Evolutionary conservation across 1,139 yeast genomes (phyloP).

Genomic region (Saccharomycopsis crataegensis): DNA sequence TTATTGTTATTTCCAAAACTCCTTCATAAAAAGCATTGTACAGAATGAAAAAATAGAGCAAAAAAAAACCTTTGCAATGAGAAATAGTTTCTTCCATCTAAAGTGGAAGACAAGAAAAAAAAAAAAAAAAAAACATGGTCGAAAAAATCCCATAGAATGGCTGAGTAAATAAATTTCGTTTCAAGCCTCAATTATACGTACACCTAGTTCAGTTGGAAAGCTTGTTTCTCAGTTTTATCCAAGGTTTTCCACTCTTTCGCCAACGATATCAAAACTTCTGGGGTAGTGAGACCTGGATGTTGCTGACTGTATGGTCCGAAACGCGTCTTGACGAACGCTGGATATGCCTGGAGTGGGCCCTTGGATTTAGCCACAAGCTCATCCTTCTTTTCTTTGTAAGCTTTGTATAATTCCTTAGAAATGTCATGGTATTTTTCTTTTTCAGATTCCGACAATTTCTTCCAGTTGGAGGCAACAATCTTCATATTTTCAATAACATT

Average conservation of each 20-base stretch:
- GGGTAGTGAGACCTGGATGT: background rate
- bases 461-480: conserved; percentile 27
- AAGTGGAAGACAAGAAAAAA: too few relatives aligned
- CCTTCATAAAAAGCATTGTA: too few relatives aligned
- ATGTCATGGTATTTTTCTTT: conserved; percentile 22
- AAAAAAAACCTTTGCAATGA: too few relatives aligned
- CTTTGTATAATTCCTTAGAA: conserved; percentile 8
- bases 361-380: background rate
- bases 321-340: conserved; percentile 3
- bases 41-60: too few relatives aligned
- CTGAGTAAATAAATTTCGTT: too few relatives aligned
- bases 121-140: too few relatives aligned
- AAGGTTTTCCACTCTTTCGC: conserved; percentile 10
- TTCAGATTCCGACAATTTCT: conserved; percentile 21
- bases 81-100: too few relatives aligned
- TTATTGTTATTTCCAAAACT: too few relatives aligned
- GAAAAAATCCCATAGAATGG: too few relatives aligned
- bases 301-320: background rate
- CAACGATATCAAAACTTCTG: conserved; percentile 1
- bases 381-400: conserved; percentile 5
- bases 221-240: conserved; percentile 3
- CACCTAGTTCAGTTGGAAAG: background rate
- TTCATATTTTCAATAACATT: conserved; percentile 22
- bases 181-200: too few relatives aligned
- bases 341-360: background rate